Evolutionary conservation across 495 filamentous ascomycete species (phyloP), one percentile per base, ranked within the genome.

Genomic region (Bacidia rubella): DNA sequence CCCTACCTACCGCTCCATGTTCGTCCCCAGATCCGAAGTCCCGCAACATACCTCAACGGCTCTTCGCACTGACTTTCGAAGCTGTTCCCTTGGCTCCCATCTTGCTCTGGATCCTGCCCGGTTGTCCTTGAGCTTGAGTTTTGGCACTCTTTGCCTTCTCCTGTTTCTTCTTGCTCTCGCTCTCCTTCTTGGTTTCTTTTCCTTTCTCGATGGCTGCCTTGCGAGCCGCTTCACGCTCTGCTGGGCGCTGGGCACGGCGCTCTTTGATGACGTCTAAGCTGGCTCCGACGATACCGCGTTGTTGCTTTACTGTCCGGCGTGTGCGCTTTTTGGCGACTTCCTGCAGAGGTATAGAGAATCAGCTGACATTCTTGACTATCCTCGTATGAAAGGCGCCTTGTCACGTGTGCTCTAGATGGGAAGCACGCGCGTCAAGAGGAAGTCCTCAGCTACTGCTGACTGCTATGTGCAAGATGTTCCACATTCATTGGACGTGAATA

Each of bases 251-350:
- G 56, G 78, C 70, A 66, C 92, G 90, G 74, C 87, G 87, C 82
- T 99, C 92, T 81, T 97, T 99, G 81, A 99, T 97, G 63, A 95
- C 85, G 63, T 99, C 93, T 71, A 99, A 88, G 61, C 90, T 93
- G 62, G 90, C 90, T 79, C 92, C 92, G 66, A 97, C 92, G 78
- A 99, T 93, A 66, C 86, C 88, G 76, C 92, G 90, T 80, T 99
- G 92, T 70, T 83, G 73, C 85, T 99, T 99, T 75, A 99, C 85
- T 62, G 87, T 90, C 66, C 88, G 87, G 80, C 92, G 93, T 58
- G 89, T 88, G 67, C 92, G 89, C 82, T 96, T 96, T 85, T 99
- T 99, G 76, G 90, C 87, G 65, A 93, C 81, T 82, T 99, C 92
- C 92, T 99, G 71, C n/a, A n/a, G n/a, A n/a, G n/a, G 76, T 7